Percentiles rank a stretch among this genome's conserved stretches.
These are phyloP conservation scores for Colletotrichum gigasporum DNA, from an alignment of 2,329 filamentous ascomycete genomes.

Conservation along the genomic window DNA sequence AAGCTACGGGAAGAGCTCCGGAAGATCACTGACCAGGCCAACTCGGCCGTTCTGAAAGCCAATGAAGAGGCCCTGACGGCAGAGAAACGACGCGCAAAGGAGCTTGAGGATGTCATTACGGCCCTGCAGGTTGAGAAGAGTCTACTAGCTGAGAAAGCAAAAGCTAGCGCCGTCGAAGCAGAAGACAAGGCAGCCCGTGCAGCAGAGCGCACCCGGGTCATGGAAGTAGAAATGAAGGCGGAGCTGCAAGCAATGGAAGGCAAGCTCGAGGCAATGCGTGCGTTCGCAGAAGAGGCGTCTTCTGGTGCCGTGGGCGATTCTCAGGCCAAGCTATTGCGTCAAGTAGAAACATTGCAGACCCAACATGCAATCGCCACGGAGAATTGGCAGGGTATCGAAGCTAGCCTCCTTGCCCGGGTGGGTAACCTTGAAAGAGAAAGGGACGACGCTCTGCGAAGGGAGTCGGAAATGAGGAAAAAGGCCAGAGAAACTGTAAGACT, in stretches of 20 bases:
- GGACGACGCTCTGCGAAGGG: slow-evolving; percentile 84
- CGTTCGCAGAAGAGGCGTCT: slow-evolving; percentile 87
- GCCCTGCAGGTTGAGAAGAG: slow-evolving; percentile 84
- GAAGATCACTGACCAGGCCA: slow-evolving; percentile 72
- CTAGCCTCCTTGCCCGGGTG: slow-evolving; percentile 81
- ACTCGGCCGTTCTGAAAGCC: slow-evolving; percentile 72
- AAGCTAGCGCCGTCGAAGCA: slow-evolving; percentile 75
- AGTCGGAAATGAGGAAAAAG: slow-evolving; percentile 89
- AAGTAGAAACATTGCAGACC: slow-evolving; percentile 94
- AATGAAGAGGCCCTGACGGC: slow-evolving; percentile 74
- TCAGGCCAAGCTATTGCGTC: slow-evolving; percentile 88
- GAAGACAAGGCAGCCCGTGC: slow-evolving; percentile 78
- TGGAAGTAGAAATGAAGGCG: slow-evolving; percentile 81
- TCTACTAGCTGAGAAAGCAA: slow-evolving; percentile 70
- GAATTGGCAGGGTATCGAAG: slow-evolving; percentile 97
- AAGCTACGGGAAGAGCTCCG: slow-evolving; percentile 77
- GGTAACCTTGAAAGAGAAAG: slow-evolving; percentile 87
- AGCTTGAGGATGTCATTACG: slow-evolving; percentile 65
- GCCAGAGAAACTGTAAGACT: slow-evolving; percentile 82
- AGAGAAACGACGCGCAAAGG: slow-evolving; percentile 63
- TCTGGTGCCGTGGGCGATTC: slow-evolving; percentile 83
- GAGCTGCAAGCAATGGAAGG: slow-evolving; percentile 83
- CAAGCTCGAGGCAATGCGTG: slow-evolving; percentile 88
- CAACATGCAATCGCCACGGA: slow-evolving; percentile 95
- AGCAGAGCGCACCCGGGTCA: slow-evolving; percentile 72